Evolutionary conservation across 2,329 filamentous ascomycete species (phyloP).

Genomic region (Lachnellula arida): DNA sequence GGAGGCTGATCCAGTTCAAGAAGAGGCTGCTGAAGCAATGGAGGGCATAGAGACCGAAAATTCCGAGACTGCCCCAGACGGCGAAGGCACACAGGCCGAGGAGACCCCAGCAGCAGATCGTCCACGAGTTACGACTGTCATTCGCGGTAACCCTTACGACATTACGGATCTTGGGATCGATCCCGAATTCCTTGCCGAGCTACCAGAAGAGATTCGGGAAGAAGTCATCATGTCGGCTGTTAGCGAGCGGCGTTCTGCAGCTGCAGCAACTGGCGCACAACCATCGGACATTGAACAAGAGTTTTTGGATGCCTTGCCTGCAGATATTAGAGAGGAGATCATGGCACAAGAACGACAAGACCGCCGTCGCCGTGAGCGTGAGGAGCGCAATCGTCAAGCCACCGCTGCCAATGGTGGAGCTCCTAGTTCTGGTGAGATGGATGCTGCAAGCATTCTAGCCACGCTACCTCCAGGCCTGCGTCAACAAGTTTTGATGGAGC

Average conservation of each 20-base stretch:
- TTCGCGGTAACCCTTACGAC: slow-evolving; percentile 82
- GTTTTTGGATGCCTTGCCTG: slow-evolving; percentile 87
- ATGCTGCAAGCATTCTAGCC: slow-evolving; percentile 85
- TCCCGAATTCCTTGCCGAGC: slow-evolving; percentile 86
- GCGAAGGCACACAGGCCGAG: slow-evolving; percentile 28
- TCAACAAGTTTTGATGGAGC: slow-evolving; percentile 83
- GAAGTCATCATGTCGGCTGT: slow-evolving; percentile 93
- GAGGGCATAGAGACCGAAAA: slow-evolving; percentile 65
- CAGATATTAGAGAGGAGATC: slow-evolving; percentile 85
- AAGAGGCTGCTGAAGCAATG: slow-evolving; percentile 46
- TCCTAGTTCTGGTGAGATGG: slow-evolving; percentile 66
- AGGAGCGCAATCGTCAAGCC: slow-evolving; percentile 68
- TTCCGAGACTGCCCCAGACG: slow-evolving; percentile 31
- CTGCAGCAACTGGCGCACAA: slow-evolving; percentile 65
- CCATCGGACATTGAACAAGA: slow-evolving; percentile 84
- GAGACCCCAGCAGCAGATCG: slow-evolving; percentile 44
- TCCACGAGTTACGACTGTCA: slow-evolving; percentile 71
- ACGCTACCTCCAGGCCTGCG: slow-evolving; percentile 82
- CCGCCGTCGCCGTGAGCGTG: slow-evolving; percentile 79
- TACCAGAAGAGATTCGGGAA: slow-evolving; percentile 94
- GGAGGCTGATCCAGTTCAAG: slow-evolving; percentile 15
- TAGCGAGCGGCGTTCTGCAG: slow-evolving; percentile 75
- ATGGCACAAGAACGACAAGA: slow-evolving; percentile 87
- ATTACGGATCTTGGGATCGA: slow-evolving; percentile 95
- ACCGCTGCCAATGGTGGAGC: slow-evolving; percentile 44